phyloP scores from a whole-genome alignment of 164 flowering plant species.

The Vitis rupestris region DNA sequence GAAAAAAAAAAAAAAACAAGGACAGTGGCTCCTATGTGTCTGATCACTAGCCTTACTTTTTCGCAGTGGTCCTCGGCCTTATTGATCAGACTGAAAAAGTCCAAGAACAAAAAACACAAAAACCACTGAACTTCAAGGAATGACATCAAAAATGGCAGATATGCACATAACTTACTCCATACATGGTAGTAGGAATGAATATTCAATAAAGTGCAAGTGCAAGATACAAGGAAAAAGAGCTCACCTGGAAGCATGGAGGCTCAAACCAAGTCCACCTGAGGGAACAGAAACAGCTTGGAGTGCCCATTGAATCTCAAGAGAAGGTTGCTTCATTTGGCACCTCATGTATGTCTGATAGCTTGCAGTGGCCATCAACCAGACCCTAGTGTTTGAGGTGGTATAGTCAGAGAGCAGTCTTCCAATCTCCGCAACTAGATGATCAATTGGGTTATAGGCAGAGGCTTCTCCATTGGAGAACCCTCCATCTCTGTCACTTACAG shows the following conservation, averaged over 20 bases:
- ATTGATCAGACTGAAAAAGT: constrained; percentile 15
- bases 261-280: constrained; percentile 69
- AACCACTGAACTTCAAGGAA: constrained; percentile 1
- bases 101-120: constrained; percentile 5
- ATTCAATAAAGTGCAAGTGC: neutral
- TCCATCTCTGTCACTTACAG: constrained; percentile 1
- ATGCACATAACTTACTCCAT: neutral
- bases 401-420: constrained; percentile 53
- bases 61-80: constrained; percentile 28
- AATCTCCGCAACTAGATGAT: constrained; percentile 59
- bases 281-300: constrained; percentile 86
- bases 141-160: constrained; percentile 10
- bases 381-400: constrained; percentile 29
- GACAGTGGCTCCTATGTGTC: constrained; percentile 26
- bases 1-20: constrained; percentile 25
- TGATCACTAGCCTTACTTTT: constrained; percentile 28
- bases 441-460: constrained; percentile 44
- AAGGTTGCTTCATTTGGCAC: constrained; percentile 70
- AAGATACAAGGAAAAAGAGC: neutral
- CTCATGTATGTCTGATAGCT: constrained; percentile 71
- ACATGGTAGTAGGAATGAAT: neutral
- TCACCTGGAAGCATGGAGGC: constrained; percentile 78
- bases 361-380: constrained; percentile 76
- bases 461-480: constrained; percentile 9
- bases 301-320: constrained; percentile 73